phyloP scores from a whole-genome alignment of 345 rosid species.

The Pelargonium nanum region DNA sequence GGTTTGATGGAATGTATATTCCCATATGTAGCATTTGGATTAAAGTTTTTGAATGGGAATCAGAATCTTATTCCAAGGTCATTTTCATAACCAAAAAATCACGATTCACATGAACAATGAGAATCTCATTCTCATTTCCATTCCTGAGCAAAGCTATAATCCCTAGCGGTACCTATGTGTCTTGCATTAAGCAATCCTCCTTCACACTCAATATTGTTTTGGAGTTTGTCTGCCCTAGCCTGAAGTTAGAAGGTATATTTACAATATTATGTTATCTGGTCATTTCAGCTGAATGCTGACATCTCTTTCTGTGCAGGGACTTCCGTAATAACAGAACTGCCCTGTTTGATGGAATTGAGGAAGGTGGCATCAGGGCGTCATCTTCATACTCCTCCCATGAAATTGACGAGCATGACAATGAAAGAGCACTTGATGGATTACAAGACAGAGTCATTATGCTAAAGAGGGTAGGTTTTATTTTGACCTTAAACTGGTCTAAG shows the following conservation, averaged over 20 bases:
- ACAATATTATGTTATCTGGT: not conserved
- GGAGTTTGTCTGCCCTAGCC: too few species aligned
- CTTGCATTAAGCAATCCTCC: not conserved
- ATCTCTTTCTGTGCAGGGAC: constrained; percentile 39
- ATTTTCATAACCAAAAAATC: too few species aligned
- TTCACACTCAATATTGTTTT: not conserved
- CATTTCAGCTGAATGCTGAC: constrained; percentile 2
- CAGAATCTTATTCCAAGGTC: too few species aligned
- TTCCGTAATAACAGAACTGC: constrained; percentile 51
- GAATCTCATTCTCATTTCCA: too few species aligned
- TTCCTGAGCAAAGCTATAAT: too few species aligned
- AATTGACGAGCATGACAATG: constrained; percentile 89
- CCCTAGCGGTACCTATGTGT: too few species aligned
- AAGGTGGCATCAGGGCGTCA: constrained; percentile 87
- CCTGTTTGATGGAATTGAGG: constrained; percentile 89
- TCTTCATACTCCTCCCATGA: constrained; percentile 77
- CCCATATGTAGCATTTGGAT: too few species aligned
- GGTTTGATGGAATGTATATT: not conserved
- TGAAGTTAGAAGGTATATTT: not conserved
- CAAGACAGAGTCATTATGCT: constrained; percentile 82
- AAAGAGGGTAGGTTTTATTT: constrained; percentile 56
- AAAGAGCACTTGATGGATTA: constrained; percentile 82
- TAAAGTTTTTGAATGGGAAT: too few species aligned
- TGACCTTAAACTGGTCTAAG: not conserved
- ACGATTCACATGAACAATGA: too few species aligned